These are phyloP conservation scores for Globisporangium cystogenes DNA, from an alignment of 352 stramenopile species.

Conservation along the genomic window DNA sequence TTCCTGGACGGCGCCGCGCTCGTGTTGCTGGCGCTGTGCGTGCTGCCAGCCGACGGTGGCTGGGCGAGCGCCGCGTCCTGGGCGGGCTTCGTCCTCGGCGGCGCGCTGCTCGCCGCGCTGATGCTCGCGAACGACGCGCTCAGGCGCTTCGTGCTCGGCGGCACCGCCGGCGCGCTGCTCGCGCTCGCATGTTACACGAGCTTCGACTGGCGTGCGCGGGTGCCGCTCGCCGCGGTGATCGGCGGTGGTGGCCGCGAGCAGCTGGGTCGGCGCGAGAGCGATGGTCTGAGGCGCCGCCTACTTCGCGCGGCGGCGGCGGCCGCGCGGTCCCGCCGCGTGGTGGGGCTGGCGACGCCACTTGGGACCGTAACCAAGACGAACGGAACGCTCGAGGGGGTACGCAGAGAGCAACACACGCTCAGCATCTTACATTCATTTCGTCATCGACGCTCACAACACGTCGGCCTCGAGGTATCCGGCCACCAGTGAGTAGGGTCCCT, in stretches of 20 bases:
- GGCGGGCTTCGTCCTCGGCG: conserved; percentile 32
- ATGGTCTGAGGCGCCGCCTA: conserved; percentile 23
- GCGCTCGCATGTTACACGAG: conserved; percentile 26
- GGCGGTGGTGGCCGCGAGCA: conserved; percentile 21
- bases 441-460: neutral
- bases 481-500: too few species aligned
- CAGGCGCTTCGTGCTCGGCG: conserved; percentile 22
- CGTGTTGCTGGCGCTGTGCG: conserved; percentile 10
- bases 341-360: conserved; percentile 11
- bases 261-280: conserved; percentile 23
- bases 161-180: conserved; percentile 26
- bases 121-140: conserved; percentile 16
- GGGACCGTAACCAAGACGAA: too few species aligned
- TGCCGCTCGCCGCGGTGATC: neutral
- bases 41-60: conserved; percentile 1
- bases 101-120: conserved; percentile 19
- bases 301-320: too few species aligned
- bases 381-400: too few species aligned
- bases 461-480: neutral
- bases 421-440: conserved; percentile 2
- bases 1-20: conserved; percentile 20
- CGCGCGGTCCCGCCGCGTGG: conserved; percentile 17
- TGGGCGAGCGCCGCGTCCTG: conserved; percentile 29
- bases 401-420: too few species aligned
- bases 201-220: conserved; percentile 21